These are phyloP conservation scores for Geotrichum citri-aurantii DNA, from an alignment of 1,139 yeast species.

Conservation along the genomic window DNA sequence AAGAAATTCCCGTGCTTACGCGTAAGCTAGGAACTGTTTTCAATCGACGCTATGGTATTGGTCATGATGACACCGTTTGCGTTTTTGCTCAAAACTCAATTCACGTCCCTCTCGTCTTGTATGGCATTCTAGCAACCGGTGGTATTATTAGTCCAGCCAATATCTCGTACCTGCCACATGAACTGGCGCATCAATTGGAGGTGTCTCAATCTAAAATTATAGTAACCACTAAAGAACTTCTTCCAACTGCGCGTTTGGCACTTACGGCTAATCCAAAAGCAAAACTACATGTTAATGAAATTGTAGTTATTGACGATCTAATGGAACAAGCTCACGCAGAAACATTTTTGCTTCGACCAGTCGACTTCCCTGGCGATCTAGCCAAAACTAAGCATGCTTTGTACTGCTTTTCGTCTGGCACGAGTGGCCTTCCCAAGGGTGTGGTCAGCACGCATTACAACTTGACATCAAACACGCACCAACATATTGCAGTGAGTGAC, in stretches of 20 bases:
- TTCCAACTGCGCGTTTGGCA: neutral
- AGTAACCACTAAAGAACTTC: slow-evolving; percentile 20
- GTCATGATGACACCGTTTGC: slow-evolving; percentile 13
- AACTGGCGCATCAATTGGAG: slow-evolving; percentile 26
- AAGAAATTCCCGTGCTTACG: slow-evolving; percentile 22
- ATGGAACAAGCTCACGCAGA: slow-evolving; percentile 7
- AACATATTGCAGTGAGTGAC: slow-evolving; percentile 9
- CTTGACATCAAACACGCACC: slow-evolving; percentile 24
- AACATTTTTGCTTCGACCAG: slow-evolving; percentile 1
- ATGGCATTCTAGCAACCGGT: slow-evolving; percentile 24
- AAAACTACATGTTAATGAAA: neutral
- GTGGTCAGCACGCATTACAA: slow-evolving; percentile 48
- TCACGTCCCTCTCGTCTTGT: slow-evolving; percentile 17
- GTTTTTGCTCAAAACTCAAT: slow-evolving; percentile 10
- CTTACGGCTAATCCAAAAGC: neutral
- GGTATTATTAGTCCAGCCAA: slow-evolving; percentile 28
- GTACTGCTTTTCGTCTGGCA: slow-evolving; percentile 53
- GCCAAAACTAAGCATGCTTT: slow-evolving; percentile 16
- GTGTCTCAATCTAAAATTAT: slow-evolving; percentile 22
- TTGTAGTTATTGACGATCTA: slow-evolving; percentile 7
- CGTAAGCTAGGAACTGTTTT: slow-evolving; percentile 26
- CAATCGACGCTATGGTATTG: slow-evolving; percentile 23
- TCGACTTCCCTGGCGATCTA: slow-evolving; percentile 5
- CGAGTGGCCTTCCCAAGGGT: slow-evolving; percentile 56
- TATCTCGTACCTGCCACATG: slow-evolving; percentile 24